Percentiles rank a stretch among this genome's conserved stretches.
These are phyloP conservation scores for Neonectria faginata DNA, from an alignment of 2,329 filamentous ascomycete genomes.

Conservation along the genomic window DNA sequence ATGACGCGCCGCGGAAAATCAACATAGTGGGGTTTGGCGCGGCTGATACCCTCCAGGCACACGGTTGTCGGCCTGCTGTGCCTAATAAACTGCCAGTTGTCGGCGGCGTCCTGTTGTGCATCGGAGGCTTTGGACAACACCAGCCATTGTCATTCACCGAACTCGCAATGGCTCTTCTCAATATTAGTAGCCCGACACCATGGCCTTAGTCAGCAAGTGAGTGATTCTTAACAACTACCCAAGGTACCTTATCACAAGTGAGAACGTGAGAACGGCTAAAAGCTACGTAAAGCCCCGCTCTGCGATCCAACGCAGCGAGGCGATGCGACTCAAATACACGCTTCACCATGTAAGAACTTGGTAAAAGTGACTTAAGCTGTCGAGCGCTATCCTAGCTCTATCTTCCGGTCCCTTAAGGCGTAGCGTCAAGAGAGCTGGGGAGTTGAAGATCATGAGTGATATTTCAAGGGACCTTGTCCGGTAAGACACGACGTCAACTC, in stretches of 20 bases:
- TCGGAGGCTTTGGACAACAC: not conserved
- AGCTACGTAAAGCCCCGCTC: not conserved
- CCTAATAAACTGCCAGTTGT: not conserved
- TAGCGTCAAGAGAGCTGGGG: not conserved
- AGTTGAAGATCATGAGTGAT: not conserved
- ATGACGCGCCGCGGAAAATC: constrained; percentile 27
- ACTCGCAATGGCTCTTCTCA: not conserved
- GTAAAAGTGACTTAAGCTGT: too few relatives aligned
- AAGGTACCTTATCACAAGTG: not conserved
- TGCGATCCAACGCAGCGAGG: not conserved
- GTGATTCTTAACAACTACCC: not conserved
- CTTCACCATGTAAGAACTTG: not conserved
- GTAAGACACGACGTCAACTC: constrained; percentile 1
- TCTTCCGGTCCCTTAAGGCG: not conserved
- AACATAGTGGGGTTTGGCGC: constrained; percentile 1
- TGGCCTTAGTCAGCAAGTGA: not conserved
- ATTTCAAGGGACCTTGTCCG: constrained; percentile 2
- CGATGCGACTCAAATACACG: constrained; percentile 1
- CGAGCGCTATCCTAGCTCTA: not conserved
- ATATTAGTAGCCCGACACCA: not conserved
- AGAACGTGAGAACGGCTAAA: not conserved
- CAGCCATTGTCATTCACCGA: not conserved
- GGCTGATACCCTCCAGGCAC: constrained; percentile 2
- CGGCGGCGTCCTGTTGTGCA: not conserved
- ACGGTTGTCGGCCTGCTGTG: not conserved